Base-by-base conservation (phyloP, 1,284 basidiomycete species). In the Ganoderma multipileum region DNA sequence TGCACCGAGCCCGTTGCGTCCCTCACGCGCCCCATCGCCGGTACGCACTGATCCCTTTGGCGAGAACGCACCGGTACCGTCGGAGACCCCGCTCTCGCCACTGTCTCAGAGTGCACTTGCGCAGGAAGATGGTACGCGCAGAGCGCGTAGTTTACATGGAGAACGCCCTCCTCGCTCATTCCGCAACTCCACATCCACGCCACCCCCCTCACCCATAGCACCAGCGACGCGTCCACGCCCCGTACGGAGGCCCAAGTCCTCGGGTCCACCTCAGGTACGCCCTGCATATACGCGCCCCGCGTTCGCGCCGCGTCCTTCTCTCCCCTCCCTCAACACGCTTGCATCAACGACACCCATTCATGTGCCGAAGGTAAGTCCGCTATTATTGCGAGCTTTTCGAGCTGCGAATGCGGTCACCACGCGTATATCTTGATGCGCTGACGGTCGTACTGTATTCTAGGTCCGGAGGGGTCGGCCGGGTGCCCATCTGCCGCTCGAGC, bases 271-370 rank as follows among this genome's bases (percentile, higher is more conserved):
- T 0, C 83, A 84, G 67, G 76, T 77, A 23, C 83, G 84, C 38
- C 87, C 90, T 18, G 90, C 90, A 0, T 77, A 87, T 72, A 64
- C 65, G 23, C 63, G 61, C 28, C 58, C 64, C 39, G 64, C 65
- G n/a, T 65, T 70, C 42, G 72, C 79, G 7, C 70, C 84, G 4
- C 86, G 88, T 23, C 91, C 91, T 23, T 91, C 90, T 11, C 75
- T 92, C n/a, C 91, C 91, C 0, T 89, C 90, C 0, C 78, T 92
- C 26, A 79, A 86, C 73, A 84, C 85, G 0, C 85, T 92, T 28
- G 83, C 89, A 7, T 82, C 84, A 63, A 86, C 87, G 81, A 86
- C 87, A 80, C 86, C 87, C 73, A 76, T 89, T 23, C 81, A 84
- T 11, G 82, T 85, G 7, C 86, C 83, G 71, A 91, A 89, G 86